Percentiles rank a stretch among this genome's conserved stretches.
Evolutionary conservation across 345 rosid genomes (phyloP).

Genomic region (Dipteronia dyeriana): DNA sequence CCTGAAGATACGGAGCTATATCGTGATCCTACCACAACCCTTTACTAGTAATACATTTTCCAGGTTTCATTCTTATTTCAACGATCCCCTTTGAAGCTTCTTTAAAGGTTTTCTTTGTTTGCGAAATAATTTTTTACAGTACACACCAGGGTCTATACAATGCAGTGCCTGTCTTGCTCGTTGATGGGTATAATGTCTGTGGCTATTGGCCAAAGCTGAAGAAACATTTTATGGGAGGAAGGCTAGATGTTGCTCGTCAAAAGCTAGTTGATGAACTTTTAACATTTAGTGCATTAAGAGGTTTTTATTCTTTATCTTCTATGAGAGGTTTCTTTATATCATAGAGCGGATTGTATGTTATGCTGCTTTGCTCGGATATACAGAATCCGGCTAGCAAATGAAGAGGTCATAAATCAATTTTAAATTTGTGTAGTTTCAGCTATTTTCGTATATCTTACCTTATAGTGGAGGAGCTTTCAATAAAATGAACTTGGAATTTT

Average conservation of each 20-base stretch:
- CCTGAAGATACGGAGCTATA: conserved; percentile 63
- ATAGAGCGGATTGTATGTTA: not conserved
- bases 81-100: conserved; percentile 13
- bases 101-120: conserved; percentile 20
- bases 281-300: conserved; percentile 70
- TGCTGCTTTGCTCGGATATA: not conserved
- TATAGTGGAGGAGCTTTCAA: not conserved
- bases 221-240: conserved; percentile 83
- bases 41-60: conserved; percentile 68
- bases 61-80: conserved; percentile 20
- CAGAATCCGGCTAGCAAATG: not conserved
- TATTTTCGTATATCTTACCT: not conserved
- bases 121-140: conserved; percentile 57
- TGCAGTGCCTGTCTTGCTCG: conserved; percentile 89
- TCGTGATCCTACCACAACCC: conserved; percentile 68
- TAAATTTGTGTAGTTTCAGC: not conserved
- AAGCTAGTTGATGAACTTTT: conserved; percentile 80
- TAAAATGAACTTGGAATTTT: not conserved
- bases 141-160: conserved; percentile 64
- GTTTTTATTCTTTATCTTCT: conserved; percentile 31
- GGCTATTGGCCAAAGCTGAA: conserved; percentile 90
- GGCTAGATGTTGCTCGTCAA: conserved; percentile 84
- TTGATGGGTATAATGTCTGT: conserved; percentile 97
- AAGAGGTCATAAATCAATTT: not conserved
- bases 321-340: not conserved